phyloP scores from a whole-genome alignment of 2,329 filamentous ascomycete genomes.

The Byssochlamys sp. region DNA sequence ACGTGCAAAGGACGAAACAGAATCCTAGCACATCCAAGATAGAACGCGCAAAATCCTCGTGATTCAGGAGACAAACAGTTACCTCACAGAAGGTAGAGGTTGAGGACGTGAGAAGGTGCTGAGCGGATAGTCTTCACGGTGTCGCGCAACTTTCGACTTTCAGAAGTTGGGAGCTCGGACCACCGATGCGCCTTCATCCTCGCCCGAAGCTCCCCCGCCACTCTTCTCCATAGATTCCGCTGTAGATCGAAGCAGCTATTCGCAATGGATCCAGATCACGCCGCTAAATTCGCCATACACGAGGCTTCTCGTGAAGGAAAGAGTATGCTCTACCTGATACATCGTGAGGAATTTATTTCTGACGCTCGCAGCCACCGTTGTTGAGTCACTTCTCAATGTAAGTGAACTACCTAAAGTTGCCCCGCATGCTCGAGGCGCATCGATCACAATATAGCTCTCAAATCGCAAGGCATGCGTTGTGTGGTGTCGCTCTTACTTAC shows the following conservation, averaged over 20 bases:
- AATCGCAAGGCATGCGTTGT: not conserved
- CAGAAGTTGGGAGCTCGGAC: conserved; percentile 6
- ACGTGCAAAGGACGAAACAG: not conserved
- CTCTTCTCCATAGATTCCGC: not conserved
- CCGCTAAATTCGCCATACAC: conserved; percentile 70
- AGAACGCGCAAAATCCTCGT: not conserved
- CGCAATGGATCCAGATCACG: conserved; percentile 33
- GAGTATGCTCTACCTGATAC: conserved; percentile 44
- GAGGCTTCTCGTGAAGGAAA: conserved; percentile 76
- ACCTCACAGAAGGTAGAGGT: not conserved
- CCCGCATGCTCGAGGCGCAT: conserved; percentile 14
- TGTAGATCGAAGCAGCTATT: not conserved
- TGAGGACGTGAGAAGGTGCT: not conserved
- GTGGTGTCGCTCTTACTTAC: not conserved
- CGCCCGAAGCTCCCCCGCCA: conserved; percentile 2
- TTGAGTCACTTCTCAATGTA: conserved; percentile 66
- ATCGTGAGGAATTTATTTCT: conserved; percentile 9
- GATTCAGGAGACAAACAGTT: not conserved
- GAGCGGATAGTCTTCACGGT: not conserved
- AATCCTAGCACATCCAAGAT: not conserved
- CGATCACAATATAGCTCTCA: conserved; percentile 1
- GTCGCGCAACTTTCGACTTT: not conserved
- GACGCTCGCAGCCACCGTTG: conserved; percentile 48
- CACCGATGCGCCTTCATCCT: conserved; percentile 2
- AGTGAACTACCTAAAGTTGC: conserved; percentile 17